phyloP scores from a whole-genome alignment of 306 rosid species.

The Begonia masoniana region DNA sequence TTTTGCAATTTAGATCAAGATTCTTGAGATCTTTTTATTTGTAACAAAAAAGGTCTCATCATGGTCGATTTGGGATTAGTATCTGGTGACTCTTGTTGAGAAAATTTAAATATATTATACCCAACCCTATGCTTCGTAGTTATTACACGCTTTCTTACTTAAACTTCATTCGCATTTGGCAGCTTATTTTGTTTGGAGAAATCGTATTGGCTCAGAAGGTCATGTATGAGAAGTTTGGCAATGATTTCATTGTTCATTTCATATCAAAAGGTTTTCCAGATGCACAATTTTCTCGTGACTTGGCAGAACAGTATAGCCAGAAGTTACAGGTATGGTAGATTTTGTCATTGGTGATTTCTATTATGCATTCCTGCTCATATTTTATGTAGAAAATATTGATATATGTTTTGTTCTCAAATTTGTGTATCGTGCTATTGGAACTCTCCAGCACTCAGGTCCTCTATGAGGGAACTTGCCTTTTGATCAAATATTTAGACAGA shows the following conservation, averaged over 20 bases:
- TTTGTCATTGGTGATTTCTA: no score
- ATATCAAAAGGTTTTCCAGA: slow-evolving; percentile 46
- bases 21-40: no score
- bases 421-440: no score
- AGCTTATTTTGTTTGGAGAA: slow-evolving; percentile 90
- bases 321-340: slow-evolving; percentile 56
- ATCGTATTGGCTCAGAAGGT: slow-evolving; percentile 93
- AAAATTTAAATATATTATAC: background rate
- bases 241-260: slow-evolving; percentile 50
- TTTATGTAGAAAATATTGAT: no score
- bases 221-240: slow-evolving; percentile 86
- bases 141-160: background rate
- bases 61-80: slow-evolving; percentile 2
- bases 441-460: no score
- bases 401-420: no score
- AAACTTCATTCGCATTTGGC: slow-evolving; percentile 12
- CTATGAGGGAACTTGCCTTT: no score
- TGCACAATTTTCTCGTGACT: slow-evolving; percentile 70
- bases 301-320: slow-evolving; percentile 77
- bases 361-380: no score
- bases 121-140: background rate
- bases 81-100: background rate
- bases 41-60: no score
- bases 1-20: no score
- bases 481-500: no score